Conservation (phyloP, 345 rosid genomes). For the Brassica juncea region DNA sequence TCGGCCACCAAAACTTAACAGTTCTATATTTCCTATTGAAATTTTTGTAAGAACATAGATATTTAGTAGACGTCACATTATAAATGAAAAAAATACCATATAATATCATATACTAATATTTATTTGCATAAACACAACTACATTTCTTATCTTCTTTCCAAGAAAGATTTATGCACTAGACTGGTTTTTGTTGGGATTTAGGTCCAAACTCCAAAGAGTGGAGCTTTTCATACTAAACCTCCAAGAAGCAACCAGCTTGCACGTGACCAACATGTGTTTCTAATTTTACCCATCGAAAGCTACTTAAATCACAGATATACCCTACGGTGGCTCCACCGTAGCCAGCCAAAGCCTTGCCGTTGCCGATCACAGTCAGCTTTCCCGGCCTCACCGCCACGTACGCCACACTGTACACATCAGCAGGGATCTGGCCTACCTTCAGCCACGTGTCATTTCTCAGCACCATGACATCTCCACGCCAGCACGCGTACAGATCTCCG, state of each 20-base stretch:
- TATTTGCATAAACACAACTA: not conserved
- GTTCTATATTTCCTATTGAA: too few relatives aligned
- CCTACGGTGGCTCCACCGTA: constrained; percentile 22
- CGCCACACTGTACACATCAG: constrained; percentile 45
- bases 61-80: not conserved
- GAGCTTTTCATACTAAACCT: constrained; percentile 38
- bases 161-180: not conserved
- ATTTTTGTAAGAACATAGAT: too few relatives aligned
- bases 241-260: constrained; percentile 64
- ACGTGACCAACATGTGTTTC: constrained; percentile 56
- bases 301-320: constrained; percentile 28
- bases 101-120: not conserved
- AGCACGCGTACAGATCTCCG: constrained; percentile 49
- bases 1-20: not conserved
- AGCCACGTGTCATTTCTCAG: constrained; percentile 46
- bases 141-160: not conserved
- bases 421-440: constrained; percentile 48
- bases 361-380: constrained; percentile 64
- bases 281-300: constrained; percentile 48
- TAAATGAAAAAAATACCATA: not conserved
- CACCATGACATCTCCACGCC: constrained; percentile 43
- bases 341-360: constrained; percentile 40
- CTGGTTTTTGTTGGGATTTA: constrained; percentile 16
- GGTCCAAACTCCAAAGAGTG: constrained; percentile 11
- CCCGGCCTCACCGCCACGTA: constrained; percentile 47